Percentiles rank a stretch among this genome's conserved stretches.
Conservation (phyloP, 306 rosid genomes). For the Datisca glomerata region DNA sequence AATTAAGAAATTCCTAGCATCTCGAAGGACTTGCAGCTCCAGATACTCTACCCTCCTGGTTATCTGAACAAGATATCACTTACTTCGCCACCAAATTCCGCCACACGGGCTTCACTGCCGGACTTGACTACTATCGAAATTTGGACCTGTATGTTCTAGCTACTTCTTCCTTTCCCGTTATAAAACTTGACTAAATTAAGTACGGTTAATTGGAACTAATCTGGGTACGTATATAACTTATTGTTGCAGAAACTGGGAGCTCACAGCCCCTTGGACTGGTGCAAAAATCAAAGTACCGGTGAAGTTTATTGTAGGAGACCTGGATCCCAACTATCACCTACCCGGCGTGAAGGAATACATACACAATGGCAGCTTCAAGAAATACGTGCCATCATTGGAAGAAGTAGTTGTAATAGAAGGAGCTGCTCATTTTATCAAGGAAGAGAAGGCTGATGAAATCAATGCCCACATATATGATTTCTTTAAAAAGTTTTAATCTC, state of each 20-base stretch:
- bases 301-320: slow-evolving; percentile 16
- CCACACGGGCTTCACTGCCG: slow-evolving; percentile 17
- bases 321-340: slow-evolving; percentile 10
- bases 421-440: slow-evolving; percentile 20
- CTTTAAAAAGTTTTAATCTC: slow-evolving; percentile 10
- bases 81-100: slow-evolving; percentile 13
- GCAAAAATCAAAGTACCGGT: slow-evolving; percentile 14
- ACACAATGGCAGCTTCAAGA: slow-evolving; percentile 14
- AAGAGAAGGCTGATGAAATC: slow-evolving; percentile 19
- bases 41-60: slow-evolving; percentile 13
- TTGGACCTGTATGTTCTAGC: slow-evolving; percentile 3
- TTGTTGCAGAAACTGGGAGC: slow-evolving; percentile 19
- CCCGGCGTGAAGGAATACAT: slow-evolving; percentile 19
- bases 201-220: too few species aligned
- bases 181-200: too few species aligned
- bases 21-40: slow-evolving; percentile 4
- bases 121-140: slow-evolving; percentile 14
- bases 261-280: slow-evolving; percentile 23
- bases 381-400: slow-evolving; percentile 12
- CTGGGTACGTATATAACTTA: too few species aligned
- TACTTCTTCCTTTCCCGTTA: neutral
- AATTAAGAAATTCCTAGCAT: slow-evolving; percentile 7
- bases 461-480: slow-evolving; percentile 13
- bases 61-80: slow-evolving; percentile 12
- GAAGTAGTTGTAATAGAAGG: slow-evolving; percentile 23